phyloP scores from a whole-genome alignment of 2,329 filamentous ascomycete genomes.

The Diaporthe caulivora region DNA sequence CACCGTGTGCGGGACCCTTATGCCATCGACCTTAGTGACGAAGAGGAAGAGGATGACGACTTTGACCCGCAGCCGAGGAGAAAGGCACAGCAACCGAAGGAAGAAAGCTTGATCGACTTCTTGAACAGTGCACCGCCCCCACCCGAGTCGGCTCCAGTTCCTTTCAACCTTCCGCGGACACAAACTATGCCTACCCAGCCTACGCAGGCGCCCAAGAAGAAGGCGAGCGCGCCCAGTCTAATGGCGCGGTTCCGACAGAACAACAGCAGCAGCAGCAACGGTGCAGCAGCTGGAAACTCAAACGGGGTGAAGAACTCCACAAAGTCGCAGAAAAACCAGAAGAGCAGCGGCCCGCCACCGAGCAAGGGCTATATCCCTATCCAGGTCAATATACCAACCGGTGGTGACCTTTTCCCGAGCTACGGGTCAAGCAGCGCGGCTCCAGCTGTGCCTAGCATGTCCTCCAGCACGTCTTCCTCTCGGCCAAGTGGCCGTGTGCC shows the following conservation, averaged over 20 bases:
- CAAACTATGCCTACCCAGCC: constrained; percentile 49
- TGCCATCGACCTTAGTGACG: constrained; percentile 86
- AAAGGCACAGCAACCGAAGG: constrained; percentile 58
- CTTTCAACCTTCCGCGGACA: constrained; percentile 50
- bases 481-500: constrained; percentile 54
- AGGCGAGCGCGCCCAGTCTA: constrained; percentile 71
- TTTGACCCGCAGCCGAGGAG: constrained; percentile 59
- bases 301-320: constrained; percentile 45
- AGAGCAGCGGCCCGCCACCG: constrained; percentile 47
- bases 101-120: constrained; percentile 82
- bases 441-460: constrained; percentile 39
- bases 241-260: constrained; percentile 69
- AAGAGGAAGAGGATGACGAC: constrained; percentile 69
- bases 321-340: constrained; percentile 51
- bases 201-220: constrained; percentile 64
- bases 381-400: constrained; percentile 61
- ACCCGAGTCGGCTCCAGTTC: constrained; percentile 56
- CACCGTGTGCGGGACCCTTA: constrained; percentile 89
- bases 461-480: constrained; percentile 28
- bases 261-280: constrained; percentile 50
- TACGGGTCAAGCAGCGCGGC: constrained; percentile 46
- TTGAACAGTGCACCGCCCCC: constrained; percentile 78
- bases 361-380: constrained; percentile 64
- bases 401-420: constrained; percentile 56
- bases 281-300: constrained; percentile 45